These are phyloP conservation scores for Monsonia emarginata DNA, from an alignment of 441 rosid genomes.

Conservation along the genomic window DNA sequence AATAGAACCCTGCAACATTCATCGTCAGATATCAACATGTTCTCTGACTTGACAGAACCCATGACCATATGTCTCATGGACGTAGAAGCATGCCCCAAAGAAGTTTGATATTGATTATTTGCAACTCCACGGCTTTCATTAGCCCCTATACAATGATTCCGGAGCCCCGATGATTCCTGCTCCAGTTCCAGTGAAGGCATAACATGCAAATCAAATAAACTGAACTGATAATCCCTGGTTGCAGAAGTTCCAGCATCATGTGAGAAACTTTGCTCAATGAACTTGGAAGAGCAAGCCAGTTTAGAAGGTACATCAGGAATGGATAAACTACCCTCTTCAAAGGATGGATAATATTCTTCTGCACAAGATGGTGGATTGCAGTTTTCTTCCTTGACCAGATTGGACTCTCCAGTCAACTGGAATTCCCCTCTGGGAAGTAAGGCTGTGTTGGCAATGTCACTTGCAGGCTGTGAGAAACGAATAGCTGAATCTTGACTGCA, in stretches of 20 bases:
- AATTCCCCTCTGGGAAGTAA: constrained; percentile 38
- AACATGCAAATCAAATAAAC: constrained; percentile 38
- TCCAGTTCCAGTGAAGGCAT: constrained; percentile 37
- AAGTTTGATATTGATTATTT: constrained; percentile 37
- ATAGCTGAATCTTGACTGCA: constrained; percentile 73
- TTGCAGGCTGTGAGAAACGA: constrained; percentile 56
- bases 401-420: constrained; percentile 36
- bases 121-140: constrained; percentile 34
- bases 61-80: constrained; percentile 29
- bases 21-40: constrained; percentile 62
- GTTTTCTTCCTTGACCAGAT: constrained; percentile 38
- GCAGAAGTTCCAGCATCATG: constrained; percentile 29
- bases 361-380: constrained; percentile 51
- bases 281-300: constrained; percentile 38
- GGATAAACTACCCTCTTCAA: constrained; percentile 39
- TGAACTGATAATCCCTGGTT: constrained; percentile 37
- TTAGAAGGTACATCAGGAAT: constrained; percentile 55
- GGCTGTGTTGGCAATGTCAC: constrained; percentile 40
- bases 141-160: constrained; percentile 32
- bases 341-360: constrained; percentile 46
- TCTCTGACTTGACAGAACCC: constrained; percentile 35
- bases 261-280: constrained; percentile 32
- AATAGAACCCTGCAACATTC: constrained; percentile 79
- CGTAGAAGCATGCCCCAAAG: constrained; percentile 35
- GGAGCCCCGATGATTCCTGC: constrained; percentile 40